Evolutionary conservation across 75 land plant genomes (phyloP).

Genomic region (Ceratopteris richardii): DNA sequence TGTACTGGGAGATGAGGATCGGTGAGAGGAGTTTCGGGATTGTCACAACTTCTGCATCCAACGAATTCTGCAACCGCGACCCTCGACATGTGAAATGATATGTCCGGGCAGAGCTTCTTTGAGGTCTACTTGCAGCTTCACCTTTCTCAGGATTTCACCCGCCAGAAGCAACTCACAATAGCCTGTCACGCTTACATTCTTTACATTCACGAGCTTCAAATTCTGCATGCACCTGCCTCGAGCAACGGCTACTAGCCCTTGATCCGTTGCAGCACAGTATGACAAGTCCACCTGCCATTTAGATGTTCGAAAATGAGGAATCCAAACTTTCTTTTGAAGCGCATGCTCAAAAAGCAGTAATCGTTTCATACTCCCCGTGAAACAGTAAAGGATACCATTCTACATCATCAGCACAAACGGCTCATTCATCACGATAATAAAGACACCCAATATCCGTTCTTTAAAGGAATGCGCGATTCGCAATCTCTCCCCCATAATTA

Average conservation of each 20-base stretch:
- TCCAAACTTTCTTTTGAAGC: too few species aligned
- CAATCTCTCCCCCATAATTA: too few species aligned
- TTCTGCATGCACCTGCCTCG: conserved; percentile 62
- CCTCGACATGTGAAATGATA: conserved; percentile 49
- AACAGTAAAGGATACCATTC: too few species aligned
- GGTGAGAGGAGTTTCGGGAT: too few species aligned
- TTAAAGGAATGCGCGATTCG: too few species aligned
- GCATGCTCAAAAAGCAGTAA: too few species aligned
- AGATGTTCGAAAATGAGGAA: too few species aligned
- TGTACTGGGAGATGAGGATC: too few species aligned
- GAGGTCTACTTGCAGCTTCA: conserved; percentile 56
- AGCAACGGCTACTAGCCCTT: conserved; percentile 62
- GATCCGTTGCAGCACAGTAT: conserved; percentile 66
- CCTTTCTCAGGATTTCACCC: conserved; percentile 65
- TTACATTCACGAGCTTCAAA: conserved; percentile 55
- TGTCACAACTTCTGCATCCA: conserved; percentile 93
- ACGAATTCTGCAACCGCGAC: conserved; percentile 63
- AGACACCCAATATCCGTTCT: too few species aligned
- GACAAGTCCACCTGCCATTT: conserved; percentile 81
- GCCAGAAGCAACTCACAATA: conserved; percentile 53
- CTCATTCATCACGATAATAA: too few species aligned
- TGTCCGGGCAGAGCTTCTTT: conserved; percentile 30
- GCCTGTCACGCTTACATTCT: conserved; percentile 54
- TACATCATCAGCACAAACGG: too few species aligned
- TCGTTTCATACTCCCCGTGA: too few species aligned